These are phyloP conservation scores for Pueraria montana DNA, from an alignment of 306 rosid species.

Conservation along the genomic window DNA sequence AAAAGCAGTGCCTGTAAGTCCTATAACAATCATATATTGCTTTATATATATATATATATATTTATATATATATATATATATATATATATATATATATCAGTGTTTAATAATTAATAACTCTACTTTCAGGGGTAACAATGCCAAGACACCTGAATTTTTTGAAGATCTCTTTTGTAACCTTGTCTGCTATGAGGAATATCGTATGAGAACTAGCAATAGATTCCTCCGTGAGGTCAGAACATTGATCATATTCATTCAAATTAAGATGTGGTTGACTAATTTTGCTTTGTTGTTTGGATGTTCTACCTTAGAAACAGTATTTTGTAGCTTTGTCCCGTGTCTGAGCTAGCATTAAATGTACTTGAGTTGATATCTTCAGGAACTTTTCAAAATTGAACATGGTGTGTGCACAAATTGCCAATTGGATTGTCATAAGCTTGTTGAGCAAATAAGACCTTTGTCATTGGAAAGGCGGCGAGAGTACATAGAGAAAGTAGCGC, in stretches of 20 bases:
- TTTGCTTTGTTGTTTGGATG: slow-evolving; percentile 37
- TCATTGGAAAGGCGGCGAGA: slow-evolving; percentile 71
- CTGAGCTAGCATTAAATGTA: slow-evolving; percentile 36
- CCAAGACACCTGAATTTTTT: slow-evolving; percentile 82
- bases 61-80: too few species aligned
- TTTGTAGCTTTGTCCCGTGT: slow-evolving; percentile 29
- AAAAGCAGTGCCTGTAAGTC: slow-evolving; percentile 83
- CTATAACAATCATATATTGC: slow-evolving; percentile 23
- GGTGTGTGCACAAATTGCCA: slow-evolving; percentile 88
- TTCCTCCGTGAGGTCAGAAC: slow-evolving; percentile 83
- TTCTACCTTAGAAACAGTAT: slow-evolving; percentile 21
- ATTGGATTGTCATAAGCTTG: slow-evolving; percentile 91
- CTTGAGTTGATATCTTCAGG: slow-evolving; percentile 63
- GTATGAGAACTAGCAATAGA: slow-evolving; percentile 83
- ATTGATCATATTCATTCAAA: slow-evolving; percentile 30
- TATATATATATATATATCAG: too few species aligned
- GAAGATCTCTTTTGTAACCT: slow-evolving; percentile 97
- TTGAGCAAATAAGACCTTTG: slow-evolving; percentile 75
- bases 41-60: not conserved
- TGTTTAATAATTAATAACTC: slow-evolving; percentile 43
- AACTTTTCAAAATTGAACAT: slow-evolving; percentile 87
- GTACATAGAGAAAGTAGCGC: slow-evolving; percentile 83
- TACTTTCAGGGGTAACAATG: slow-evolving; percentile 78
- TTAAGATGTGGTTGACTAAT: slow-evolving; percentile 14
- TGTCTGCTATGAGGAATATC: slow-evolving; percentile 88